Evolutionary conservation across 202 grass and related monocot genomes (phyloP).

Genomic region (Musa balbisiana): DNA sequence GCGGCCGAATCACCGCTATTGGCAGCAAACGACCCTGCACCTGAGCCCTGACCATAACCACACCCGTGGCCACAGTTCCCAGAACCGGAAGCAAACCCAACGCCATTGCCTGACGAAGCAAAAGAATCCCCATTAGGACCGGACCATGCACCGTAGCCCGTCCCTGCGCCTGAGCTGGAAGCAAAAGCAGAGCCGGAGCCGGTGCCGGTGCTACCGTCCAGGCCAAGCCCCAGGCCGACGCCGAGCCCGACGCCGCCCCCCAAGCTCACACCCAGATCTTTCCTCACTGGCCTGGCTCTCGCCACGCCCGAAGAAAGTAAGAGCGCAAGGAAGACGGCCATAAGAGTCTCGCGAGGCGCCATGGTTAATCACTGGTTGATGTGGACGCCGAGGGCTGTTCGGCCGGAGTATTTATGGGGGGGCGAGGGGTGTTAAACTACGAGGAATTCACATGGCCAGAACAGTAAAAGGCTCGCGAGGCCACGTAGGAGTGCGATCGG

Average conservation of each 20-base stretch:
- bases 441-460: neutral
- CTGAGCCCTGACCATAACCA: neutral
- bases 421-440: neutral
- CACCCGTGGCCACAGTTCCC: neutral
- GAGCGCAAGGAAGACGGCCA: neutral
- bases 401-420: neutral
- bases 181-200: neutral
- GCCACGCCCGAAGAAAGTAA: neutral
- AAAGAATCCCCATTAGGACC: neutral
- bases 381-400: neutral
- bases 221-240: neutral
- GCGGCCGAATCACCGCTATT: neutral
- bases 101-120: neutral
- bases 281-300: neutral
- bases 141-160: neutral
- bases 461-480: neutral
- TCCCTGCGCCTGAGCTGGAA: neutral
- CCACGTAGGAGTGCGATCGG: neutral
- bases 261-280: slow-evolving; percentile 1
- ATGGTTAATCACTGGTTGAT: neutral
- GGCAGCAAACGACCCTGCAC: neutral
- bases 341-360: neutral
- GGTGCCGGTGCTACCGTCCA: neutral
- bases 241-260: neutral
- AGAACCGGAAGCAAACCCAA: neutral